phyloP scores from a whole-genome alignment of 2,329 filamentous ascomycete species.

The Fonsecaea pugnacius region DNA sequence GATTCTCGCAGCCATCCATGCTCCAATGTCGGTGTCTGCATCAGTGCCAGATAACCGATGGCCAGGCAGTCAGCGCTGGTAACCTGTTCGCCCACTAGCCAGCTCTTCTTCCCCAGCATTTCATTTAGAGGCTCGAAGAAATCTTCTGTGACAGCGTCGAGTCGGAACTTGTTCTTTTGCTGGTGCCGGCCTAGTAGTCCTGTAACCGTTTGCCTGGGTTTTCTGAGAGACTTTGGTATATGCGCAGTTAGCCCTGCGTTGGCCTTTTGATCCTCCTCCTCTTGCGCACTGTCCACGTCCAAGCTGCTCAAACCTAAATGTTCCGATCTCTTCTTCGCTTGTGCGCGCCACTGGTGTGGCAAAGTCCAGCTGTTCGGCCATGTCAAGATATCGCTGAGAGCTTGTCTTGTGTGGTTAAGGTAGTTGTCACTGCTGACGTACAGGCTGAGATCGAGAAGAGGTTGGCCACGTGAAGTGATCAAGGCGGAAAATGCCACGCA shows the following conservation, averaged over 20 bases:
- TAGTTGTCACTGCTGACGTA: conserved; percentile 93
- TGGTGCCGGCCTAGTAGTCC: conserved; percentile 68
- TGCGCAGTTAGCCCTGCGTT: conserved; percentile 41
- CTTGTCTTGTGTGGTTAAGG: conserved; percentile 73
- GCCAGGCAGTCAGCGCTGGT: conserved; percentile 77
- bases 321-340: conserved; percentile 71
- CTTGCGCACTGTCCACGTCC: conserved; percentile 61
- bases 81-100: conserved; percentile 57
- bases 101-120: conserved; percentile 61
- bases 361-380: conserved; percentile 90
- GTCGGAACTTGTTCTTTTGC: conserved; percentile 72
- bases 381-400: conserved; percentile 77
- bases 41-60: conserved; percentile 77
- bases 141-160: conserved; percentile 72
- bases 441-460: conserved; percentile 81
- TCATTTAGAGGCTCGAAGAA: conserved; percentile 73
- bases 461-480: conserved; percentile 72
- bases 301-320: conserved; percentile 71
- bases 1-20: conserved; percentile 66
- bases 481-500: conserved; percentile 63
- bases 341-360: conserved; percentile 71
- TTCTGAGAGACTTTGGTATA: conserved; percentile 56
- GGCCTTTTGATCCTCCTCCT: conserved; percentile 46
- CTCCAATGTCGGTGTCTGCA: conserved; percentile 66
- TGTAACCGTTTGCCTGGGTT: conserved; percentile 63